These are phyloP conservation scores for Mycena amicta DNA, from an alignment of 768 basidiomycete species.

Conservation along the genomic window DNA sequence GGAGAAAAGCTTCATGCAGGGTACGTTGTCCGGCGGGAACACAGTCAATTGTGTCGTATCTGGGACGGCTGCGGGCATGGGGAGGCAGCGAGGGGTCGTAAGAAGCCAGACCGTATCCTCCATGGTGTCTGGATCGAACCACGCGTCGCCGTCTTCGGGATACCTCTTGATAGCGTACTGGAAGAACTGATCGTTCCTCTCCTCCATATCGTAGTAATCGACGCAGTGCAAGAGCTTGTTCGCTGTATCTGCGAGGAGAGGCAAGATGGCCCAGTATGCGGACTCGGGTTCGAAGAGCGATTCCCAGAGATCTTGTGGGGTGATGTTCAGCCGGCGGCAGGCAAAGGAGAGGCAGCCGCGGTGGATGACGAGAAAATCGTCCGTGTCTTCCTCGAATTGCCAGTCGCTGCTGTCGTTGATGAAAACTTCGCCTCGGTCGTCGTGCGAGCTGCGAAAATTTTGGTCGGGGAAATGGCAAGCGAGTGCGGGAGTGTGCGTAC, in stretches of 20 bases:
- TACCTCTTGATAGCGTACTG: not conserved
- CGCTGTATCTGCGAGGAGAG: not conserved
- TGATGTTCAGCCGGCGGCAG: slow-evolving; percentile 12
- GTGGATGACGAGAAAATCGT: slow-evolving; percentile 7
- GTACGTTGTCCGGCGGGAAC: not conserved
- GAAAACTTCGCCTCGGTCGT: not conserved
- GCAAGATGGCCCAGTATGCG: too few relatives aligned
- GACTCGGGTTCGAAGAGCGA: slow-evolving; percentile 7
- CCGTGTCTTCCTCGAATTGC: not conserved
- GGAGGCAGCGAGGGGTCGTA: not conserved
- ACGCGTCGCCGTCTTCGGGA: not conserved
- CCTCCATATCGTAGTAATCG: not conserved
- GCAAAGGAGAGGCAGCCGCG: slow-evolving; percentile 12
- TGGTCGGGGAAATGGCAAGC: not conserved
- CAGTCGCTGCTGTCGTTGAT: slow-evolving; percentile 16
- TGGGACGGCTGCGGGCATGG: not conserved
- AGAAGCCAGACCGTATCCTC: not conserved
- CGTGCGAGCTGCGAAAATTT: not conserved
- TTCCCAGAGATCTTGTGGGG: slow-evolving; percentile 14
- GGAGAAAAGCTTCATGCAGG: not conserved
- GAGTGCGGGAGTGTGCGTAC: not conserved
- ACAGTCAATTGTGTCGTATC: not conserved
- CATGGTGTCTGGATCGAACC: not conserved
- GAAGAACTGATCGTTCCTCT: not conserved
- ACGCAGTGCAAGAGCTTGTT: not conserved